phyloP scores from a whole-genome alignment of 2,329 filamentous ascomycete species.

The Fusarium coicis region DNA sequence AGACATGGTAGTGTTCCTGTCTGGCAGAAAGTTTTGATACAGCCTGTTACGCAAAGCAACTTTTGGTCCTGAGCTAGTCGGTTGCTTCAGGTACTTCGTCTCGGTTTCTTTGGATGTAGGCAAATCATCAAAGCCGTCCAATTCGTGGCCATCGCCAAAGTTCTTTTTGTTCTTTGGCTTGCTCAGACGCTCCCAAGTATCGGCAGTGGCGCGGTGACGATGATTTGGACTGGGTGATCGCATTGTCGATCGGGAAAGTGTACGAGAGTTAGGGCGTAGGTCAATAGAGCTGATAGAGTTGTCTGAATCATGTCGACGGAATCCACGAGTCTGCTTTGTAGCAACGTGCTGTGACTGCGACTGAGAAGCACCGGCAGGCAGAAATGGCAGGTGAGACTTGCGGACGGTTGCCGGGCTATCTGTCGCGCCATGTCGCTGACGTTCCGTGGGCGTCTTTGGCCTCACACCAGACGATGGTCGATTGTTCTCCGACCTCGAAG shows the following conservation, averaged over 20 bases:
- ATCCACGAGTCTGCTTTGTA: conserved; percentile 75
- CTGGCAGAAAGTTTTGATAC: conserved; percentile 65
- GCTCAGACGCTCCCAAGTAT: conserved; percentile 73
- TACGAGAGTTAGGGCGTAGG: conserved; percentile 65
- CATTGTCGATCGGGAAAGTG: conserved; percentile 67
- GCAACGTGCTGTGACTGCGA: conserved; percentile 82
- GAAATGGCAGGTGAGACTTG: conserved; percentile 76
- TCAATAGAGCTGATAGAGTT: conserved; percentile 69
- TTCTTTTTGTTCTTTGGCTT: conserved; percentile 67
- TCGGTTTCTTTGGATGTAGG: conserved; percentile 87
- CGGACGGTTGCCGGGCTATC: conserved; percentile 65
- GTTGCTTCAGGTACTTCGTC: conserved; percentile 84
- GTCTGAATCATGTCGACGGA: conserved; percentile 87
- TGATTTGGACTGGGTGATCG: conserved; percentile 69
- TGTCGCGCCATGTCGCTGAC: conserved; percentile 57
- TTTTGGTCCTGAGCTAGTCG: conserved; percentile 76
- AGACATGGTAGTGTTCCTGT: conserved; percentile 64
- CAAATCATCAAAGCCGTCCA: conserved; percentile 94
- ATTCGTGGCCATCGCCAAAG: conserved; percentile 92
- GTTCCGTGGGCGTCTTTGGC: conserved; percentile 79
- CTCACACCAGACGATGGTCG: conserved; percentile 65
- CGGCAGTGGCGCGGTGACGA: conserved; percentile 58
- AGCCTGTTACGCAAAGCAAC: conserved; percentile 67
- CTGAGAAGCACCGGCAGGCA: conserved; percentile 79
- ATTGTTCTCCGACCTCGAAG: conserved; percentile 65